Conservation (phyloP, 148 eudicot species). For the Amaranthus hypochondriacus region DNA sequence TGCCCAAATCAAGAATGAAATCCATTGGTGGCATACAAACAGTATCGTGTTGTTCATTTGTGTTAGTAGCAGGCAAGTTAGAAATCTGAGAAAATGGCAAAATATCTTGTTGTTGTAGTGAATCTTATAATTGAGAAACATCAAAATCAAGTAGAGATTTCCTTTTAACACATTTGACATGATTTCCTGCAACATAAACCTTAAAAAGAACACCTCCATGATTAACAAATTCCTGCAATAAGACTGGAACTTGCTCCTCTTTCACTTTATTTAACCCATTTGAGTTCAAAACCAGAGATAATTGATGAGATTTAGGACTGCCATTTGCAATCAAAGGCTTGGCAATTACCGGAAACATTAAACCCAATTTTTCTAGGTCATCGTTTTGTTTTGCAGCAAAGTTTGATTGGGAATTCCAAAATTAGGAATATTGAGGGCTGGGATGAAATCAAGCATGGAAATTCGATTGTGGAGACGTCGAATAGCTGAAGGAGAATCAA, state of each 20-base stretch:
- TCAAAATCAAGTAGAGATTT: conserved; percentile 49
- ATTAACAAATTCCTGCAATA: conserved; percentile 63
- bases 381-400: conserved; percentile 16
- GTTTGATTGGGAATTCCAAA: conserved; percentile 43
- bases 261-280: conserved; percentile 37
- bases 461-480: conserved; percentile 43
- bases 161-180: conserved; percentile 51
- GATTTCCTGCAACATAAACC: conserved; percentile 63
- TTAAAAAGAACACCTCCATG: conserved; percentile 68
- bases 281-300: conserved; percentile 42
- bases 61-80: conserved; percentile 18
- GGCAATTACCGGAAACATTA: conserved; percentile 46
- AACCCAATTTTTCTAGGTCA: not conserved
- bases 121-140: conserved; percentile 5
- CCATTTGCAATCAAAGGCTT: conserved; percentile 54
- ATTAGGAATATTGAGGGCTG: conserved; percentile 13
- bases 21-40: conserved; percentile 41
- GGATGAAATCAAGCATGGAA: conserved; percentile 59
- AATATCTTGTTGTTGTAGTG: conserved; percentile 22
- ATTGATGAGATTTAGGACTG: conserved; percentile 37
- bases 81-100: conserved; percentile 57
- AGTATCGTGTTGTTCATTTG: conserved; percentile 16
- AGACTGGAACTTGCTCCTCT: conserved; percentile 29
- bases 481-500: conserved; percentile 49
- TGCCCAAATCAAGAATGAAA: conserved; percentile 39